Evolutionary conservation across 2,329 filamentous ascomycete genomes (phyloP), one percentile per base, ranked within the genome.

Genomic region (Pyrenochaeta sp.): DNA sequence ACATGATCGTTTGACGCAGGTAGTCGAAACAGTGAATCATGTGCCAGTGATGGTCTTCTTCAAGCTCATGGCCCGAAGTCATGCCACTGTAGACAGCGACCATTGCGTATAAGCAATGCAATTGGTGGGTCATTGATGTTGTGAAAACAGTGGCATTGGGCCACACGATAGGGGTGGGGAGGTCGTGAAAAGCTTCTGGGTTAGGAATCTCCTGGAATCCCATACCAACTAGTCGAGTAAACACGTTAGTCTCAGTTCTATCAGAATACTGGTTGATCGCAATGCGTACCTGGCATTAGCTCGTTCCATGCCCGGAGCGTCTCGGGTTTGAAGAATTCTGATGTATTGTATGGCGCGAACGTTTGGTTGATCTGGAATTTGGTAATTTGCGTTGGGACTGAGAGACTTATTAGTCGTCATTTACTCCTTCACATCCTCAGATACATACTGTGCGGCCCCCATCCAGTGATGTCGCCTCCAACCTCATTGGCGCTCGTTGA

Each of bases 1-100:
- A 69, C 54, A 67, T 50, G 29, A 69, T 69, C 1, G 65, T 60
- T 35, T 69, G 65, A 1, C 65, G 57, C 63, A 69, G 61, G 45
- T 68, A 69, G 28, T 69, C 66, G 35, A 68, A 69, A 53, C 66
- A 68, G 35, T 69, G 66, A 17, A 68, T 69, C 63, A 68, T 68
- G 36, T 69, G 66, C 66, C 65, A 68, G 48, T 68, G 66, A 37
- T 69, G 65, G 34, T 68, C 64, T 21, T 69, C 65, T 26, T 63
- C 61, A 9, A 69, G 48, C 13, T 51, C 28, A 22, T 55, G 55
- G 19, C 54, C 50, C 15, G 51, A 55, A 6, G 48, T 66, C 21
- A 69, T 47, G 5, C 61, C 63, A 1, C 52, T 59, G 46, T 69
- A 69, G 10, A 63, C 60, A 18, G 65, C 57, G 6, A 65, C 65